Percentiles rank a stretch among this genome's conserved stretches.
phyloP scores from a whole-genome alignment of 176 grass and related monocot species.

The Raddia guianensis region DNA sequence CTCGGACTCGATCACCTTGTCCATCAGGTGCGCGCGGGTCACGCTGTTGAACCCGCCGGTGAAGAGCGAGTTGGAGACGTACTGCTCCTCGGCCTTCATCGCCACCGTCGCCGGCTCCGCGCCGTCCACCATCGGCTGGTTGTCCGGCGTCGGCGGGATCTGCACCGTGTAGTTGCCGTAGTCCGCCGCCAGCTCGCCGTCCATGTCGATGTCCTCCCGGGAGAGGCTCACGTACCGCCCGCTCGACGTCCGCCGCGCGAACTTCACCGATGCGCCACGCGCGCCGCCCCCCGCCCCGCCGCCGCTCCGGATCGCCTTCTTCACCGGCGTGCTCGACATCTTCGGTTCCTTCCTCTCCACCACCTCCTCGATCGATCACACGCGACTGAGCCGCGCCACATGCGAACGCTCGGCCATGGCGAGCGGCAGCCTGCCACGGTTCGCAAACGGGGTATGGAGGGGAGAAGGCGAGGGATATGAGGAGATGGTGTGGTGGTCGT shows the following conservation, averaged over 20 bases:
- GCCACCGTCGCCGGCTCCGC: slow-evolving; percentile 56
- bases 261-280: slow-evolving; percentile 58
- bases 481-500: slow-evolving; percentile 2
- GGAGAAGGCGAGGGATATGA: slow-evolving; percentile 27
- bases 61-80: slow-evolving; percentile 90
- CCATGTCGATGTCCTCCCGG: slow-evolving; percentile 84
- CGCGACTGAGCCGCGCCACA: slow-evolving; percentile 11
- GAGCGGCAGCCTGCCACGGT: slow-evolving; percentile 24
- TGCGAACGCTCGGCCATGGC: slow-evolving; percentile 12
- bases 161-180: slow-evolving; percentile 97
- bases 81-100: slow-evolving; percentile 91
- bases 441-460: slow-evolving; percentile 36
- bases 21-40: slow-evolving; percentile 92
- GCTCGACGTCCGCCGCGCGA: slow-evolving; percentile 83
- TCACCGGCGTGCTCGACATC: slow-evolving; percentile 54
- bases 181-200: slow-evolving; percentile 66
- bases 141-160: slow-evolving; percentile 93
- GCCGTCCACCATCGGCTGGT: slow-evolving; percentile 82
- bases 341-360: neutral
- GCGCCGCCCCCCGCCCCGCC: slow-evolving; percentile 12
- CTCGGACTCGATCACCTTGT: slow-evolving; percentile 86
- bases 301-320: slow-evolving; percentile 65
- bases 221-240: slow-evolving; percentile 86
- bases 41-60: slow-evolving; percentile 96
- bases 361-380: no score